Percentiles rank a stretch among this genome's conserved stretches.
phyloP scores from a whole-genome alignment of 2,329 filamentous ascomycete species.

The Fusarium clavum region DNA sequence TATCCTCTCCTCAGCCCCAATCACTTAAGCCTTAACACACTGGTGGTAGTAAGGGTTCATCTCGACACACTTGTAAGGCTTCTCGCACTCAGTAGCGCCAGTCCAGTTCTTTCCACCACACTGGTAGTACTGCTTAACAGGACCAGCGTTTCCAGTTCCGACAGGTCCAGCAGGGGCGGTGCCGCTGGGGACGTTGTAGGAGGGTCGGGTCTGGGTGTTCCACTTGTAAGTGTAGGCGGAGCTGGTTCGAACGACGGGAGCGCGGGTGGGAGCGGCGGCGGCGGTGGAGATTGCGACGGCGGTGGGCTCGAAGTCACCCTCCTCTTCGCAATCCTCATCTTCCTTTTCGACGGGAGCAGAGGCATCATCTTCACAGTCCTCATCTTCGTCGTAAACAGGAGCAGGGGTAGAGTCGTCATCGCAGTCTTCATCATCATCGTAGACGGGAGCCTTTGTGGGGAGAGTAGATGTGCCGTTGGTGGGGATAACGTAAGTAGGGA shows the following conservation, averaged over 20 bases:
- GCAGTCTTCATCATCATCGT: constrained; percentile 12
- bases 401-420: not conserved
- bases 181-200: constrained; percentile 17
- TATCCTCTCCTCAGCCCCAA: too few species aligned
- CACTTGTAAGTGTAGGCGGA: constrained; percentile 33
- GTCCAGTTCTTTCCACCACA: constrained; percentile 38
- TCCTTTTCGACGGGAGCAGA: constrained; percentile 1
- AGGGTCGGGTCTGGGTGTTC: constrained; percentile 35
- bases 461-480: constrained; percentile 30
- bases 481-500: constrained; percentile 33
- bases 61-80: constrained; percentile 30
- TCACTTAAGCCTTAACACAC: constrained; percentile 34
- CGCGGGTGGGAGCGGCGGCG: constrained; percentile 11
- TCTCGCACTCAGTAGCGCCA: constrained; percentile 40
- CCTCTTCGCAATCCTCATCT: constrained; percentile 14
- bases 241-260: constrained; percentile 40
- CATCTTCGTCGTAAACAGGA: constrained; percentile 10
- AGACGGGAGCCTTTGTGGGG: not conserved
- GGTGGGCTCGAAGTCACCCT: constrained; percentile 9
- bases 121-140: constrained; percentile 38
- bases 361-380: constrained; percentile 10
- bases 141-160: constrained; percentile 17
- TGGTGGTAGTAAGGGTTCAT: constrained; percentile 41
- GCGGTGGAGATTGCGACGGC: not conserved
- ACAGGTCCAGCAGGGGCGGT: constrained; percentile 26